Evolutionary conservation across 169 alveolate genomes (phyloP), one percentile per base, ranked within the genome.

Genomic region (Cryptosporidium parvum): DNA sequence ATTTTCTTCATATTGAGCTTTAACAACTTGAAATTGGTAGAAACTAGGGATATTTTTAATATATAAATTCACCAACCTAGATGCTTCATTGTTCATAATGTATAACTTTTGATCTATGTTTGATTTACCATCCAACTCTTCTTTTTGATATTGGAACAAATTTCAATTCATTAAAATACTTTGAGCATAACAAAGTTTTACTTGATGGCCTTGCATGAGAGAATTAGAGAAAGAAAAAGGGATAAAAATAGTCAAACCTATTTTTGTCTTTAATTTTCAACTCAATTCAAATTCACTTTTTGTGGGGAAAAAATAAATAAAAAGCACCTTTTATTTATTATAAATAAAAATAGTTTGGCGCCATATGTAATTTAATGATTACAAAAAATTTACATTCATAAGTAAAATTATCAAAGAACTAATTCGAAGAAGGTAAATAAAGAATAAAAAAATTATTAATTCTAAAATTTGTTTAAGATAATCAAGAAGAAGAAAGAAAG

Each of bases 21-120:
- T 26, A 37, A 65, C 72, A n/a, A 37, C 53, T n/a, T 37, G 72
- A 37, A 65, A 65, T n/a, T 37, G 53, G 48, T 65, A 65, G 23
- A 65, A 65, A 18, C 53, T 8, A 12, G 52, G 9, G 21, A 7
- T 29, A 18, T 29, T 37, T 65, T 52, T n/a, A n/a, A 65, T n/a
- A 37, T 65, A 65, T 35, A 14, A 65, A n/a, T 35, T 37, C 23
- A 37, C 52, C 29, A 65, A 37, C 18, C 51, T 65, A 18, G 23
- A 39, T 6, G 26, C 52, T 37, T 65, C 72, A 31, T 35, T 31
- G 52, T 56, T 56, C 67, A 56, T 56, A 23, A 26, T 56, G 67
- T 23, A 56, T 9, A 56, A 8, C 0, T 56, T 26, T 56, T 26
- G 37, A 21, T 26, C 12, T 26, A 5, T 2, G 5, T 56, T 12